Conservation (phyloP, 2,329 filamentous ascomycete genomes). For the Aspergillus fischeri region DNA sequence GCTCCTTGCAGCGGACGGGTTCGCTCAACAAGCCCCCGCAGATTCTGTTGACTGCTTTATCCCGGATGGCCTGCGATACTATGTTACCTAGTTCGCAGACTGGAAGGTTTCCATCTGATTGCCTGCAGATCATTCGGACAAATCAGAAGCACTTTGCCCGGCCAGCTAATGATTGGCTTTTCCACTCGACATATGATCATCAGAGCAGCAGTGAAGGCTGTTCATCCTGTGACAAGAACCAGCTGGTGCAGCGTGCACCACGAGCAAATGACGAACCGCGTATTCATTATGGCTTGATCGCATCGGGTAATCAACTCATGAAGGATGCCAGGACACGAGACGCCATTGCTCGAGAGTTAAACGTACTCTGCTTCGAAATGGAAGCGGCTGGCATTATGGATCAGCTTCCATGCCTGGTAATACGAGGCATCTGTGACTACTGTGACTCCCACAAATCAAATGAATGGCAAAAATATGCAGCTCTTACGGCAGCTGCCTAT, state of each 20-base stretch:
- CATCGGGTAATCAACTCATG: neutral
- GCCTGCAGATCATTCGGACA: neutral
- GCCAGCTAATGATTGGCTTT: constrained; percentile 1
- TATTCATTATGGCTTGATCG: neutral
- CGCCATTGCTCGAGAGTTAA: neutral
- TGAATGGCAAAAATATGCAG: constrained; percentile 11
- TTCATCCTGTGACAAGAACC: neutral
- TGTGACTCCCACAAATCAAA: constrained; percentile 11
- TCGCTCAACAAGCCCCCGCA: neutral
- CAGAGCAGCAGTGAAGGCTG: neutral
- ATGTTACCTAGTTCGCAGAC: neutral
- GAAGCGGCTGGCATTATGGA: constrained; percentile 6
- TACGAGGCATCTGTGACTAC: constrained; percentile 12
- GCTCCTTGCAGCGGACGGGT: neutral
- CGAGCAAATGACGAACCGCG: neutral
- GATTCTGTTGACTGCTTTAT: neutral
- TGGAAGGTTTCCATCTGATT: neutral
- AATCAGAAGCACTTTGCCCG: neutral
- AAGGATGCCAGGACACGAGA: neutral
- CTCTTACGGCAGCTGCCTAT: constrained; percentile 11
- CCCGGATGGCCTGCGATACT: neutral
- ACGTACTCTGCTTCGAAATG: neutral
- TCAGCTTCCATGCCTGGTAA: constrained; percentile 5
- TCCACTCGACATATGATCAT: neutral
- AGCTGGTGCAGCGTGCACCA: neutral